phyloP scores from a whole-genome alignment of 306 rosid genomes.

The Medicago arabica region DNA sequence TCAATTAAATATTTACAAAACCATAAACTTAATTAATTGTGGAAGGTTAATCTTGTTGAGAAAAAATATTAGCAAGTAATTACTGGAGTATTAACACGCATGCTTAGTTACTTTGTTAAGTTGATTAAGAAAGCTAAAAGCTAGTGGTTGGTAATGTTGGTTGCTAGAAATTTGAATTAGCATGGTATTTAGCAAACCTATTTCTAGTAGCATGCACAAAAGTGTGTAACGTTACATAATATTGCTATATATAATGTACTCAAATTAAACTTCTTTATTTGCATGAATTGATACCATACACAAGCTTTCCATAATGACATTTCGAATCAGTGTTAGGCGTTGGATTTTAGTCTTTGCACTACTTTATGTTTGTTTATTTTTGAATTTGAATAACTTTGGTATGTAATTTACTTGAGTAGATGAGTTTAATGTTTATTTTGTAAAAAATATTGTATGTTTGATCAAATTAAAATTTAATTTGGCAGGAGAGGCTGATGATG shows the following conservation, averaged over 20 bases:
- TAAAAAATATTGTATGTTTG: background rate
- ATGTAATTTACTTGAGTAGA: slow-evolving; percentile 13
- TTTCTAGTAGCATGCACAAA: background rate
- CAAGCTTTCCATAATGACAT: slow-evolving; percentile 56
- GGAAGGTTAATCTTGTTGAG: slow-evolving; percentile 26
- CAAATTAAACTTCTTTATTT: background rate
- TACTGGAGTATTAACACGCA: slow-evolving; percentile 12
- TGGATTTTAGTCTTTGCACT: slow-evolving; percentile 51
- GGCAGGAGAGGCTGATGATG: slow-evolving; percentile 59
- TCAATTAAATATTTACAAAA: slow-evolving; percentile 15
- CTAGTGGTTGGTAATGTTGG: slow-evolving; percentile 47
- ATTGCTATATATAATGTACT: slow-evolving; percentile 41
- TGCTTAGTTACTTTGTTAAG: slow-evolving; percentile 29
- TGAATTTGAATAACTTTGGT: slow-evolving; percentile 54
- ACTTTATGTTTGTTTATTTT: slow-evolving; percentile 44
- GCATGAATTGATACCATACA: slow-evolving; percentile 11
- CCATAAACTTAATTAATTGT: slow-evolving; percentile 9
- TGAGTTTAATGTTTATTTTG: background rate
- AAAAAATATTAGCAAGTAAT: slow-evolving; percentile 27
- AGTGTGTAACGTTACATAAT: slow-evolving; percentile 15
- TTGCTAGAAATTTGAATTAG: slow-evolving; percentile 34
- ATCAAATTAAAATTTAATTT: background rate
- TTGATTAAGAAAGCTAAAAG: slow-evolving; percentile 37
- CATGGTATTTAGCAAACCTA: slow-evolving; percentile 33
- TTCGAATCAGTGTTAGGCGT: slow-evolving; percentile 31